Base-by-base conservation (phyloP, 2,329 filamentous ascomycete species). In the Aspergillus niger region DNA sequence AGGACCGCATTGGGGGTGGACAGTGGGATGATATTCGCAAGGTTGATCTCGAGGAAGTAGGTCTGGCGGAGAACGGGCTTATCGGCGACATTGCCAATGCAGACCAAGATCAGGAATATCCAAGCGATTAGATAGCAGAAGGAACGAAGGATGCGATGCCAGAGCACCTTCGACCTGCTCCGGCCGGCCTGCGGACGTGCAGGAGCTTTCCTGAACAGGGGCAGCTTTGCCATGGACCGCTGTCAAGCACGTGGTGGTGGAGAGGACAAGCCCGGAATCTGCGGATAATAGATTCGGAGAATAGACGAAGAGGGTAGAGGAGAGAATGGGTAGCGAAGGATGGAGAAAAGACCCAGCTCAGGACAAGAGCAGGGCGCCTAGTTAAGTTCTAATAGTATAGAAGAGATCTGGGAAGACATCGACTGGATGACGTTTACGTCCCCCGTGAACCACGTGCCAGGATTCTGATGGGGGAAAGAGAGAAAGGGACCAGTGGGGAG, bases 11-110 rank as follows among this genome's bases (percentile, higher is more conserved):
- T 89, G 44, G 89, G 89, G 15, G 91, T 85, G 5, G 85, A 86
- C 36, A 86, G 80, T 0, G 90, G 90, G 59, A 97, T 89, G 72
- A 97, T 89, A 70, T 96, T 85, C 67, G 90, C 86, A 52, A 97
- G 84, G 76, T 96, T 85, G 69, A 97, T 85, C 69, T 89, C 89
- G 76, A 96, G 89, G 77, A 97, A 95, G 79, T 90, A 97, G 68
- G 91, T 91, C 60, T 86, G 79, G 61, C 84, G 85, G 36, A 93
- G 81, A 6, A 90, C 83, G 15, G 81, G 71, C 59, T 82, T 83
- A 68, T 86, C 81, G 69, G 81, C 83, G 56, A 88, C 89, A 76
- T 91, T 92, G 67, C 91, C 92, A 67, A 96, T 86, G 69, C 92
- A 83, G 69, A 92, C 90, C 67, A 96, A 85, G 63, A 96, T 85